A percentile compares a stretch with the other conserved stretches of the same genome.
phyloP scores from a whole-genome alignment of 129 eudicot genomes.

The Cynara cardunculus region DNA sequence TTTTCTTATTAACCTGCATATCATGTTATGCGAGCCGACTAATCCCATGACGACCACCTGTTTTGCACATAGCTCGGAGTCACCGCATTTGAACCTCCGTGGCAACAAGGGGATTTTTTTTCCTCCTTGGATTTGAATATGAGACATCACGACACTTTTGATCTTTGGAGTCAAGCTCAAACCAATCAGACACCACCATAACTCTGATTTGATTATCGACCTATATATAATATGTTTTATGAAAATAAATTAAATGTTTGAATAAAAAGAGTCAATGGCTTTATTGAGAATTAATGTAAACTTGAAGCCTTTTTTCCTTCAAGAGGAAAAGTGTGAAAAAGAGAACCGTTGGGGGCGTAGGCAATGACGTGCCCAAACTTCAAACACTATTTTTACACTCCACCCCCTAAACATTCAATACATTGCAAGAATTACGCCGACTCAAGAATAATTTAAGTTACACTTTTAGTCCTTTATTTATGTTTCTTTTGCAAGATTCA shows the following conservation, averaged over 20 bases:
- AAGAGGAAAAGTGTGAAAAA: constrained; percentile 27
- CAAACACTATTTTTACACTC: constrained; percentile 4
- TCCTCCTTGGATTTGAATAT: too few relatives aligned
- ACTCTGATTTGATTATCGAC: too few relatives aligned
- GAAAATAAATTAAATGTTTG: background rate
- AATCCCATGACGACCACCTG: too few relatives aligned
- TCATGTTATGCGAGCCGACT: too few relatives aligned
- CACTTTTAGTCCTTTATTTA: background rate
- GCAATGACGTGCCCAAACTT: constrained; percentile 34
- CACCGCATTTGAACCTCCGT: too few relatives aligned
- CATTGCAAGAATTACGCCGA: background rate
- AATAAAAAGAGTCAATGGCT: constrained; percentile 16
- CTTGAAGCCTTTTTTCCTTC: constrained; percentile 22
- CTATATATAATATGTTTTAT: too few relatives aligned
- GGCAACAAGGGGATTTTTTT: too few relatives aligned
- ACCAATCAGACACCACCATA: too few relatives aligned
- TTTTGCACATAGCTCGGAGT: too few relatives aligned
- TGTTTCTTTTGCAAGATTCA: background rate
- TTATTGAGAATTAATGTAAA: constrained; percentile 18
- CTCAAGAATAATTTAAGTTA: background rate
- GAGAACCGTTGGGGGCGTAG: constrained; percentile 38
- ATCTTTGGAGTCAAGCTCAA: too few relatives aligned
- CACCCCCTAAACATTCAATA: background rate
- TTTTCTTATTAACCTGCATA: too few relatives aligned
- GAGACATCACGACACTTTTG: too few relatives aligned